Conservation (phyloP, 2,329 filamentous ascomycete species). For the Thelonectria discophora region DNA sequence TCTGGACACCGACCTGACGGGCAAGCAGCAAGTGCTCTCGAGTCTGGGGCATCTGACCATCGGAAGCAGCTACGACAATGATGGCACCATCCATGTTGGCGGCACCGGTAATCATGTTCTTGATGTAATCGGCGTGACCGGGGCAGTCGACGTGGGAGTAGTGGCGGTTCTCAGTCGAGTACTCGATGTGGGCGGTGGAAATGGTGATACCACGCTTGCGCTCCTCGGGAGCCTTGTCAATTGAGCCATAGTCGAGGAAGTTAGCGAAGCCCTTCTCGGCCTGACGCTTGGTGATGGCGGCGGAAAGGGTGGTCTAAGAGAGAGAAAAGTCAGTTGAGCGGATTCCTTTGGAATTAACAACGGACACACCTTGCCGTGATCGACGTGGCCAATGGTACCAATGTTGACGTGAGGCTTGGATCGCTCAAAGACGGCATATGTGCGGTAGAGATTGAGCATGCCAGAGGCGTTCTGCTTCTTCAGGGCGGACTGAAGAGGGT, state of each 20-base stretch:
- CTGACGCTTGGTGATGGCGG: conserved; percentile 98
- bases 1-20: conserved; percentile 97
- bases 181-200: conserved; percentile 98
- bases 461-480: conserved; percentile 69
- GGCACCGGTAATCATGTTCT: conserved; percentile 99
- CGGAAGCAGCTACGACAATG: conserved; percentile 97
- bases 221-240: conserved; percentile 99
- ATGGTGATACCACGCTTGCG: conserved; percentile 99
- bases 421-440: conserved; percentile 80
- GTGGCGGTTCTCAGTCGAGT: conserved; percentile 91
- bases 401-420: conserved; percentile 99
- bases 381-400: conserved; percentile 99
- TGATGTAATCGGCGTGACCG: conserved; percentile 99
- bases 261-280: conserved; percentile 91
- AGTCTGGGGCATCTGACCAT: conserved; percentile 99
- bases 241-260: conserved; percentile 97
- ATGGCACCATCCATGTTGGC: conserved; percentile 99
- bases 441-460: conserved; percentile 71
- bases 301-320: conserved; percentile 92
- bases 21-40: conserved; percentile 97
- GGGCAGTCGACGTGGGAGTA: conserved; percentile 99
- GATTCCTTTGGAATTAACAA: conserved; percentile 15
- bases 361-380: conserved; percentile 92
- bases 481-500: conserved; percentile 78
- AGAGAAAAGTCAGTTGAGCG: conserved; percentile 29